Evolutionary conservation across 2,329 filamentous ascomycete species (phyloP), one percentile per base, ranked within the genome.

Genomic region (Beauveria sp.): DNA sequence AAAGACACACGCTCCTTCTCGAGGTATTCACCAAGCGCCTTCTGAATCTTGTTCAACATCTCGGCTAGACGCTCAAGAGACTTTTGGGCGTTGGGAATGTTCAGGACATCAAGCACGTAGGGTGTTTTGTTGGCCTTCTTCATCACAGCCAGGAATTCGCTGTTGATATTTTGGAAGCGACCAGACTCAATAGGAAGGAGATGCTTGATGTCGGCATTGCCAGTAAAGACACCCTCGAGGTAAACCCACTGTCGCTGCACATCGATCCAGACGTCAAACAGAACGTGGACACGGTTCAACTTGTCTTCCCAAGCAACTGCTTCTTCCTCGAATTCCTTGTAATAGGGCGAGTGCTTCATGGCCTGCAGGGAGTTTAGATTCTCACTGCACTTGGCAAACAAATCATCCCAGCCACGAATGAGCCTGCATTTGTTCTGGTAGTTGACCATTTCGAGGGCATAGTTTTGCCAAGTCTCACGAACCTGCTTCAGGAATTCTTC

Each of bases 161-260:
- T 96, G 76, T 99, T 99, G 80, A 99, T 99, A 76, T 97, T 99
- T 71, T 96, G 91, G 78, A 99, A 99, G 62, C 94, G 87, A 12
- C 91, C 92, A 1, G 94, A 97, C 72, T 99, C 94, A 64, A 96
- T 92, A 5, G 96, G 96, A 24, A 99, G 84, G 56, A 99, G 80
- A 73, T 97, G 93, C 76, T 97, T 99, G 80, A 99, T 99, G 70
- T 99, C 94, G 44, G 91, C 93, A 71, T 99, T 99, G 62, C 94
- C 94, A 1, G 93, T 97, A 72, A 99, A 99, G 40, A 99, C 94
- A 66, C 94, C 94, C 76, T 99, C 96, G 5, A 99, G 84, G 73
- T 99, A 99, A 8, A 99, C 94, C 94, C 94, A 99, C 77, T 99
- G 94, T 64, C 96, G 89, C 74, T 99, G 94, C n/a, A 99, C 96